Conservation (phyloP, 768 basidiomycete species). For the Tricholoma matsutake region DNA sequence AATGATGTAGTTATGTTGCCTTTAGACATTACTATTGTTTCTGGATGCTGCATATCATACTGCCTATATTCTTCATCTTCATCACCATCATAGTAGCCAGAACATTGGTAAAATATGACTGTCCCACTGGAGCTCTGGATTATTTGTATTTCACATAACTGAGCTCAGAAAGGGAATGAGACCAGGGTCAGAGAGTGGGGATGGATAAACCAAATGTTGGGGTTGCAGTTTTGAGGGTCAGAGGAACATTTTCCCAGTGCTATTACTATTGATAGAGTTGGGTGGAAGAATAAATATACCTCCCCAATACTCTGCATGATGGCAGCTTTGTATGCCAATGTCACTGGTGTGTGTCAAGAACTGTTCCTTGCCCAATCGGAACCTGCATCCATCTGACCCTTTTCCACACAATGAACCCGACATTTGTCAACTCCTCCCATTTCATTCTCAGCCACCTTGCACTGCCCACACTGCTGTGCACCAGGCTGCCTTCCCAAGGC, state of each 20-base stretch:
- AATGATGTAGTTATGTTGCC: slow-evolving; percentile 11
- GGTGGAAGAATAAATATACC: slow-evolving; percentile 16
- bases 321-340: slow-evolving; percentile 37
- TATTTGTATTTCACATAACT: not conserved
- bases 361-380: too few relatives aligned
- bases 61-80: not conserved
- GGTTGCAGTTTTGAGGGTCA: slow-evolving; percentile 36
- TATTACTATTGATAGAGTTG: not conserved
- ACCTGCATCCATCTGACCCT: too few relatives aligned
- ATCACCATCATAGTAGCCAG: not conserved
- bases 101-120: not conserved
- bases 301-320: slow-evolving; percentile 43
- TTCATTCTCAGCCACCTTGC: too few relatives aligned
- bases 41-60: not conserved
- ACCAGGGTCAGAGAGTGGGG: slow-evolving; percentile 35
- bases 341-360: too few relatives aligned
- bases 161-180: slow-evolving; percentile 19
- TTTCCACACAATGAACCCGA: too few relatives aligned
- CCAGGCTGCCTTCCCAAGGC: too few relatives aligned
- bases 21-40: not conserved
- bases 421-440: too few relatives aligned
- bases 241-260: slow-evolving; percentile 17
- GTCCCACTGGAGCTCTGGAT: not conserved
- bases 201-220: slow-evolving; percentile 37
- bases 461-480: too few relatives aligned